A percentile compares a stretch with the other conserved stretches of the same genome.
phyloP scores from a whole-genome alignment of 2,329 filamentous ascomycete genomes.

The Orbilia quercus region DNA sequence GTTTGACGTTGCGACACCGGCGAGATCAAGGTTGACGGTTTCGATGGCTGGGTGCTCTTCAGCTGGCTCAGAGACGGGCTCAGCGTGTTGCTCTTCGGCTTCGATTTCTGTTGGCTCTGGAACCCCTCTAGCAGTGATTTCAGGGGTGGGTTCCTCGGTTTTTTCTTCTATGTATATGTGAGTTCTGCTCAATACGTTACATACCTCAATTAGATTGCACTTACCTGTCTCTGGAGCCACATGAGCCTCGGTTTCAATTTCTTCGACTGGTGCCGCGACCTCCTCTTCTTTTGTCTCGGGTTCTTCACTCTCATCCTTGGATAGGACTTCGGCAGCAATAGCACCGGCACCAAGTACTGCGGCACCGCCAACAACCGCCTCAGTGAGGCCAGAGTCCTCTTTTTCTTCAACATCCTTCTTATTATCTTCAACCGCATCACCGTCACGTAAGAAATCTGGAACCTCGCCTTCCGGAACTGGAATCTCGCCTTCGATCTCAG shows the following conservation, averaged over 20 bases:
- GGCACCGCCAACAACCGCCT: slow-evolving; percentile 21
- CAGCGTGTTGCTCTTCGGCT: not conserved
- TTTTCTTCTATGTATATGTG: slow-evolving; percentile 30
- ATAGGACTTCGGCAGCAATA: slow-evolving; percentile 22
- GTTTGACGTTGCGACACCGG: slow-evolving; percentile 14
- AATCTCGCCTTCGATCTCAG: slow-evolving; percentile 1
- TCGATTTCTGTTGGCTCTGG: slow-evolving; percentile 14
- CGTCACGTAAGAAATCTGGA: too few species aligned
- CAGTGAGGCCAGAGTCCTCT: slow-evolving; percentile 23
- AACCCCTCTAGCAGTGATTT: slow-evolving; percentile 10
- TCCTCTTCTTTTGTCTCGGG: slow-evolving; percentile 19
- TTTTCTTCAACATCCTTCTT: slow-evolving; percentile 85
- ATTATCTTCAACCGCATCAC: slow-evolving; percentile 82
- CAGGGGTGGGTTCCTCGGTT: slow-evolving; percentile 14
- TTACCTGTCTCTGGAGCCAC: slow-evolving; percentile 35
- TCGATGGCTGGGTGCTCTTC: slow-evolving; percentile 9
- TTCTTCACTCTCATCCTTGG: slow-evolving; percentile 31
- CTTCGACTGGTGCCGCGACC: slow-evolving; percentile 15
- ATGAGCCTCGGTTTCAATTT: slow-evolving; percentile 13
- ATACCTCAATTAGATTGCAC: not conserved
- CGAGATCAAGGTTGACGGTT: slow-evolving; percentile 9
- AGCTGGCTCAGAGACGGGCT: not conserved
- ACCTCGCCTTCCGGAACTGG: slow-evolving; percentile 11
- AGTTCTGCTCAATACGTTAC: slow-evolving; percentile 2
- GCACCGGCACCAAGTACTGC: slow-evolving; percentile 20